phyloP scores from a whole-genome alignment of 1,284 basidiomycete genomes.

The Xerocomus minutiporus region DNA sequence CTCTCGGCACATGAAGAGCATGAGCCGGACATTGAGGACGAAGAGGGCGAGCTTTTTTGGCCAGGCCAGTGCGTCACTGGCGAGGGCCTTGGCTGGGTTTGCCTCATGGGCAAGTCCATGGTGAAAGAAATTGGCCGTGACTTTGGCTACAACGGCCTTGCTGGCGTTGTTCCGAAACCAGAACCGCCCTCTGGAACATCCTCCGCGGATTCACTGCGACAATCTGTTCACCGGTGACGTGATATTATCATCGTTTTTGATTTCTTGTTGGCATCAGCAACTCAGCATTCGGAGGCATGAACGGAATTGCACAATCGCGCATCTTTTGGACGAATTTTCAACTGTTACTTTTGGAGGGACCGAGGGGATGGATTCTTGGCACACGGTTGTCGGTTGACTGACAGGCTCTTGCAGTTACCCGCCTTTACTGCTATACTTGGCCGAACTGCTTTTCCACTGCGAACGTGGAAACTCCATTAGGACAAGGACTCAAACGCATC shows the following conservation, averaged over 20 bases:
- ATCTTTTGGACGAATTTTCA: slow-evolving; percentile 30
- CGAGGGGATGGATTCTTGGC: slow-evolving; percentile 17
- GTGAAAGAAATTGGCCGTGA: slow-evolving; percentile 70
- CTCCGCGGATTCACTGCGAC: slow-evolving; percentile 30
- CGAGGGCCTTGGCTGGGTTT: slow-evolving; percentile 75
- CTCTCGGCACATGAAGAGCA: slow-evolving; percentile 60
- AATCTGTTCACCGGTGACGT: slow-evolving; percentile 31
- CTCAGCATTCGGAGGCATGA: slow-evolving; percentile 24
- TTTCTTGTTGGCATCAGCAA: slow-evolving; percentile 34
- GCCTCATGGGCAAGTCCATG: slow-evolving; percentile 76
- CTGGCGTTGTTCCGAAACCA: slow-evolving; percentile 66
- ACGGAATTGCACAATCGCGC: slow-evolving; percentile 26
- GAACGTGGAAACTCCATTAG: slow-evolving; percentile 26
- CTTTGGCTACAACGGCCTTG: slow-evolving; percentile 63
- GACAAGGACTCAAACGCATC: slow-evolving; percentile 14
- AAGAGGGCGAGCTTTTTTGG: slow-evolving; percentile 77
- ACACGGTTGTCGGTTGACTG: slow-evolving; percentile 15
- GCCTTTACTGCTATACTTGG: slow-evolving; percentile 9
- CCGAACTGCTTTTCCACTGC: slow-evolving; percentile 15
- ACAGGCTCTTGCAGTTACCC: slow-evolving; percentile 11
- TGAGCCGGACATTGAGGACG: slow-evolving; percentile 74
- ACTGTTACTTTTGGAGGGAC: slow-evolving; percentile 19
- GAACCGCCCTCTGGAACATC: slow-evolving; percentile 29
- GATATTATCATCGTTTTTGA: slow-evolving; percentile 14
- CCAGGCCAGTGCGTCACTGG: slow-evolving; percentile 64